phyloP scores from a whole-genome alignment of 2,329 filamentous ascomycete species.

The Neopestalotiopsis rosae region DNA sequence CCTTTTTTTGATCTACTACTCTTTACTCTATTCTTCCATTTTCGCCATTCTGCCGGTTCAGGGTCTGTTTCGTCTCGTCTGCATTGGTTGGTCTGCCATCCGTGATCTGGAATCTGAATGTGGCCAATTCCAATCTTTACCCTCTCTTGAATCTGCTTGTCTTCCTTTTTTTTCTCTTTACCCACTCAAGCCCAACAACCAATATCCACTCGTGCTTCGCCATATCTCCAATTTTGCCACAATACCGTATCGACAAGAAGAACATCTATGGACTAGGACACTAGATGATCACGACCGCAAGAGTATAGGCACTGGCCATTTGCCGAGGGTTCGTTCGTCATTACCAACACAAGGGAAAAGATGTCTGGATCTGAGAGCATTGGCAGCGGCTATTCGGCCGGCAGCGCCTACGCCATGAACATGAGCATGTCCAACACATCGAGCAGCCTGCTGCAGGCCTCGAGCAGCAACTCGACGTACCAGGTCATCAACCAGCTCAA shows the following conservation, averaged over 20 bases:
- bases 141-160: slow-evolving; percentile 24
- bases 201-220: background rate
- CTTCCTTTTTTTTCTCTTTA: background rate
- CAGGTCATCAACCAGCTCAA: slow-evolving; percentile 56
- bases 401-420: slow-evolving; percentile 32
- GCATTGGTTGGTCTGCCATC: slow-evolving; percentile 47
- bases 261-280: slow-evolving; percentile 37
- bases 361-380: slow-evolving; percentile 32
- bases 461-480: slow-evolving; percentile 47
- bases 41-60: slow-evolving; percentile 42
- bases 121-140: slow-evolving; percentile 24
- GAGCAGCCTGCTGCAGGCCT: slow-evolving; percentile 32
- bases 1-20: slow-evolving; percentile 23
- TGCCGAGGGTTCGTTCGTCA: slow-evolving; percentile 29
- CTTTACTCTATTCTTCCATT: slow-evolving; percentile 25
- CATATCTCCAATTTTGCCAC: slow-evolving; percentile 15
- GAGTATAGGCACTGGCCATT: slow-evolving; percentile 34
- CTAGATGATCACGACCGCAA: slow-evolving; percentile 46
- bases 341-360: slow-evolving; percentile 21
- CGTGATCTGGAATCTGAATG: slow-evolving; percentile 41
- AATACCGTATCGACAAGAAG: slow-evolving; percentile 20
- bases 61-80: slow-evolving; percentile 51
- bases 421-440: slow-evolving; percentile 29
- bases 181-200: background rate
- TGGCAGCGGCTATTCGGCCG: slow-evolving; percentile 26